Evolutionary conservation across 192 early-diverging fungal genomes (phyloP).

Genomic region (Coemansia sp.): DNA sequence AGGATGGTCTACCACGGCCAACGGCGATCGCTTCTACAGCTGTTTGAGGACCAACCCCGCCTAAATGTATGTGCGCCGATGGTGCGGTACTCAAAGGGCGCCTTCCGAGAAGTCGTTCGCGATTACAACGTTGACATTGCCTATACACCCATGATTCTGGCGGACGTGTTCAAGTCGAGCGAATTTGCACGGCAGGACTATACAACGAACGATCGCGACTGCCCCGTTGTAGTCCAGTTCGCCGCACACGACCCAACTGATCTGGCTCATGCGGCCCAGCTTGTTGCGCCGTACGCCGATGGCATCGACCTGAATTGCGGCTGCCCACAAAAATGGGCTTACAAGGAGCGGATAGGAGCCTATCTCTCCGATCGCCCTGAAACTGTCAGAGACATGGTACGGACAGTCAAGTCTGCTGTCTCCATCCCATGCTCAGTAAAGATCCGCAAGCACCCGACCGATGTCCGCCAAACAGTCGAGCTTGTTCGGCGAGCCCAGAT

Average conservation of each 20-base stretch:
- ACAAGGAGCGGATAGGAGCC: conserved; percentile 82
- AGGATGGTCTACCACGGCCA: conserved; percentile 29
- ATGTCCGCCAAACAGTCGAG: conserved; percentile 69
- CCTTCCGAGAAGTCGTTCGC: conserved; percentile 84
- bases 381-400: conserved; percentile 87
- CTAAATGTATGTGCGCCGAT: conserved; percentile 91
- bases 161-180: conserved; percentile 87
- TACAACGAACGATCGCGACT: conserved; percentile 74
- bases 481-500: conserved; percentile 79
- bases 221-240: conserved; percentile 92
- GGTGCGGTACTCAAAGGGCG: conserved; percentile 94
- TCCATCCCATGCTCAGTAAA: conserved; percentile 82
- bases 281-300: conserved; percentile 74
- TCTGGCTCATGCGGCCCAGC: conserved; percentile 78
- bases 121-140: conserved; percentile 83
- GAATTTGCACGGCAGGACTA: conserved; percentile 82
- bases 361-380: conserved; percentile 88
- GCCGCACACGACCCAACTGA: conserved; percentile 79
- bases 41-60: conserved; percentile 59
- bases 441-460: conserved; percentile 72
- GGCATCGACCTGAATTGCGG: conserved; percentile 88
- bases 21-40: conserved; percentile 51
- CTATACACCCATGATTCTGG: conserved; percentile 96
- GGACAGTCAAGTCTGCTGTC: conserved; percentile 64
- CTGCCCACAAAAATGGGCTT: conserved; percentile 96